phyloP scores from a whole-genome alignment of 257 asterid genomes.

The Fraxinus excelsior region DNA sequence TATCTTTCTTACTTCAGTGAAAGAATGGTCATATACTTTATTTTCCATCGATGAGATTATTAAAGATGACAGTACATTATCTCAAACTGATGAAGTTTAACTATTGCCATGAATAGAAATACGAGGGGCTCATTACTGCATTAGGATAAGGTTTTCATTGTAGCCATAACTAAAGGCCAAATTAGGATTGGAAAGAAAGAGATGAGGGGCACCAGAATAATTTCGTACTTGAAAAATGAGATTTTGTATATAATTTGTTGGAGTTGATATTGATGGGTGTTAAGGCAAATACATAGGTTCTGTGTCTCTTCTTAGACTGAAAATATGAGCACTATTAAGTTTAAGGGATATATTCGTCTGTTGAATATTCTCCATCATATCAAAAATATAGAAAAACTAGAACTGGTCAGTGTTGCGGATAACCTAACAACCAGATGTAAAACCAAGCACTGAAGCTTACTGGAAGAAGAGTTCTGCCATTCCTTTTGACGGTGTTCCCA shows the following conservation, averaged over 20 bases:
- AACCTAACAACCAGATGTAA: not conserved
- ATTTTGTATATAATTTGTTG: not conserved
- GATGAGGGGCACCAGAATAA: not conserved
- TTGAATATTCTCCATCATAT: not conserved
- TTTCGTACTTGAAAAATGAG: not conserved
- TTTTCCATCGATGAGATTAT: not conserved
- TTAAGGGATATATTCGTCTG: not conserved
- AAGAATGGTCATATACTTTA: not conserved
- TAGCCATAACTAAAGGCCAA: not conserved
- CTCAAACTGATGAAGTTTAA: not conserved
- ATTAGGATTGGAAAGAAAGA: not conserved
- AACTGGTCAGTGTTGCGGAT: not conserved
- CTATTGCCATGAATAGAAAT: not conserved
- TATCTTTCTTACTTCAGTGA: not conserved
- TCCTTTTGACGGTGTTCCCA: conserved; percentile 36
- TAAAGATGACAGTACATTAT: not conserved
- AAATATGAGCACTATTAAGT: not conserved
- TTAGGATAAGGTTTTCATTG: not conserved
- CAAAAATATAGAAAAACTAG: not conserved
- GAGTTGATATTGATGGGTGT: not conserved
- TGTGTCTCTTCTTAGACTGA: not conserved
- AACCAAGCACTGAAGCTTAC: conserved; percentile 37
- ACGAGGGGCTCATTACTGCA: not conserved
- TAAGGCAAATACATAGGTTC: not conserved
- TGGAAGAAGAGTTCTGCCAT: conserved; percentile 28